Base-by-base conservation (phyloP, 495 filamentous ascomycete genomes). In the Penicillium paxilli region DNA sequence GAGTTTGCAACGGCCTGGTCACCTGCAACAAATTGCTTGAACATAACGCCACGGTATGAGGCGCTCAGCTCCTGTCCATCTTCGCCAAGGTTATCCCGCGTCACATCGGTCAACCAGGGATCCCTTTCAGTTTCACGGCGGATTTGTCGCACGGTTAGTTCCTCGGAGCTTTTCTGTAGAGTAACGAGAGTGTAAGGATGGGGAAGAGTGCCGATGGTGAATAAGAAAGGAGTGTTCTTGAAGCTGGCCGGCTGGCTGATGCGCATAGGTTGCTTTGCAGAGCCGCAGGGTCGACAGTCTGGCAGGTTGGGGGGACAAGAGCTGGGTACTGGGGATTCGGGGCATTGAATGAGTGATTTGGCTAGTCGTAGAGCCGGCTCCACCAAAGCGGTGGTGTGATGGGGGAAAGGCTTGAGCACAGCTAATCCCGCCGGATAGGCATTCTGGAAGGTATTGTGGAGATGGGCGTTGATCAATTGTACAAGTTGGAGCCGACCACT, bases 251-350 rank as follows among this genome's bases (percentile, higher is more conserved):
- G 83, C 8, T 83, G 87, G 28, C 70, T 75, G 55, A 91, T 79
- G 17, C 70, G 68, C 66, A 80, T 71, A 1, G 83, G 78, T 24
- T 81, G 76, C 6, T 76, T 71, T 1, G 58, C 49, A 51, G 64
- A 60, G 37, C 83, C 79, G 70, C 94, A 98, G 11, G 87, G 83
- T 16, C 79, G 80, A 71, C 94, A 98, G 23, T 81, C 78, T 1
- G 73, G 83, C 0, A 71, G 58, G 66, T 97, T 98, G 0, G 91
- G 91, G 2, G 94, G 94, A 64, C 94, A 98, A n/a, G 89, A 90
- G 0, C 77, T 55, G 1, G 88, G 86, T 4, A 88, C 72, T 0
- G 91, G 89, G 0, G 83, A 83, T 8, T 80, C 70, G 0, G 90
- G 80, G 65, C 94, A 98, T 56, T 81, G 71, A 7, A 83, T 80